phyloP scores from a whole-genome alignment of 2,329 filamentous ascomycete genomes.

The Aspergillus neotritici region DNA sequence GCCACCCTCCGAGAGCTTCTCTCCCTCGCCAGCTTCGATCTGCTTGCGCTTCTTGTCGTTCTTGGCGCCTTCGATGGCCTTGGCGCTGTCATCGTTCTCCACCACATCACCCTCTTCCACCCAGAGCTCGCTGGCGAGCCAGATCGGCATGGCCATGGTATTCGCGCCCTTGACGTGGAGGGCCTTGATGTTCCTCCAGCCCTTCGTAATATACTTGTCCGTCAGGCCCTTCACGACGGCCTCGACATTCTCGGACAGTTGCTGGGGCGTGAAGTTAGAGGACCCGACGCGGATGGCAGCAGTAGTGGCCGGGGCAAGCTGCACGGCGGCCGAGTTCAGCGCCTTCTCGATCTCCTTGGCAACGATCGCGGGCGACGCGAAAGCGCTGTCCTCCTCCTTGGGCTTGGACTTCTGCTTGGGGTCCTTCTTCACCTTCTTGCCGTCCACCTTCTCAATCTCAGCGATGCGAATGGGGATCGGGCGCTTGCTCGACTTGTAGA shows the following conservation, averaged over 20 bases:
- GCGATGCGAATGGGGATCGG: constrained; percentile 77
- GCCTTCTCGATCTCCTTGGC: constrained; percentile 77
- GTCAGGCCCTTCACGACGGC: constrained; percentile 65
- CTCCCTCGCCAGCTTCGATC: constrained; percentile 18
- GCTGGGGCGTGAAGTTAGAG: constrained; percentile 65
- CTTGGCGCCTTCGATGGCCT: constrained; percentile 32
- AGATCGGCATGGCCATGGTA: constrained; percentile 87
- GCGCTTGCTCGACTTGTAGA: constrained; percentile 83
- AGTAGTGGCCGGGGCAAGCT: constrained; percentile 71
- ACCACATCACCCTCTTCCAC: constrained; percentile 69
- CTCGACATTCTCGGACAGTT: constrained; percentile 74
- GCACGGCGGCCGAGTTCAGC: constrained; percentile 69
- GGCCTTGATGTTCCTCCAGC: constrained; percentile 79
- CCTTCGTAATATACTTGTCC: constrained; percentile 73
- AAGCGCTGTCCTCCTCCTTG: constrained; percentile 42
- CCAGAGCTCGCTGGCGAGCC: constrained; percentile 91
- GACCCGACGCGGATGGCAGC: constrained; percentile 75
- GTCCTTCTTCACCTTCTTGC: constrained; percentile 55
- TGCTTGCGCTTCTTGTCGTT: constrained; percentile 54
- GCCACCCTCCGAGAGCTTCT: constrained; percentile 27
- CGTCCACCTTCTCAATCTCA: constrained; percentile 56
- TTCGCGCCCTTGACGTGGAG: constrained; percentile 88
- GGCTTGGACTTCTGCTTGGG: constrained; percentile 40
- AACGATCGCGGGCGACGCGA: constrained; percentile 59
- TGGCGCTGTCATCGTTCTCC: constrained; percentile 33